These are phyloP conservation scores for Botrytis galanthina DNA, from an alignment of 2,329 filamentous ascomycete genomes.

Conservation along the genomic window DNA sequence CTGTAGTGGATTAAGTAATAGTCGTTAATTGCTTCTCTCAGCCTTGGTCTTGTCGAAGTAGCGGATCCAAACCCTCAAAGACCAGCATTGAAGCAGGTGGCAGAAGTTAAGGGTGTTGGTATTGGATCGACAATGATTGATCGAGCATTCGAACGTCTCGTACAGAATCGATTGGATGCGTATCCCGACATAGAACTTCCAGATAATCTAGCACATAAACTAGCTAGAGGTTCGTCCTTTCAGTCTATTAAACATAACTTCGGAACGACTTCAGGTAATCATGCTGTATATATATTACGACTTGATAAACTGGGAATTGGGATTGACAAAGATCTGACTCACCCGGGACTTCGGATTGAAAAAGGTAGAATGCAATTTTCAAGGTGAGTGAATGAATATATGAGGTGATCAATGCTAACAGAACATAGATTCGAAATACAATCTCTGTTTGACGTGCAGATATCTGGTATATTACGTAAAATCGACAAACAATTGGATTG, in stretches of 20 bases:
- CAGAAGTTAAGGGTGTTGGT: conserved; percentile 46
- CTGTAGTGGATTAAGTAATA: too few relatives aligned
- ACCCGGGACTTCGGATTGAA: conserved; percentile 1
- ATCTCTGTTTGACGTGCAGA: conserved; percentile 7
- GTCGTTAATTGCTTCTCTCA: background rate
- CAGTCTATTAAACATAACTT: conserved; percentile 45
- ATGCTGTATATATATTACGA: conserved; percentile 43
- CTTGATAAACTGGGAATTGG: conserved; percentile 30
- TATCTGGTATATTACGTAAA: conserved; percentile 9
- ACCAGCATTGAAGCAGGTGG: conserved; percentile 40
- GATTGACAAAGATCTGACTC: background rate
- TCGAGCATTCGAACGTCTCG: conserved; percentile 42
- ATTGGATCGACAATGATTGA: conserved; percentile 50
- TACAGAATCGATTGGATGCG: conserved; percentile 41
- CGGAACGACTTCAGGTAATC: conserved; percentile 45
- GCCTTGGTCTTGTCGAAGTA: conserved; percentile 44
- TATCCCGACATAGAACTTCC: conserved; percentile 40
- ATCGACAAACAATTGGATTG: conserved; percentile 43
- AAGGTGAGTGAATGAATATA: background rate
- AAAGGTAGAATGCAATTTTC: conserved; percentile 4
- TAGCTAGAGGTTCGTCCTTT: conserved; percentile 44
- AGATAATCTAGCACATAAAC: conserved; percentile 39
- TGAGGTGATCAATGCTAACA: background rate
- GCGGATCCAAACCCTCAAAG: conserved; percentile 34
- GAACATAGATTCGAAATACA: conserved; percentile 3